Evolutionary conservation across 1,284 basidiomycete genomes (phyloP).

Genomic region (Quambalaria eucalypti): DNA sequence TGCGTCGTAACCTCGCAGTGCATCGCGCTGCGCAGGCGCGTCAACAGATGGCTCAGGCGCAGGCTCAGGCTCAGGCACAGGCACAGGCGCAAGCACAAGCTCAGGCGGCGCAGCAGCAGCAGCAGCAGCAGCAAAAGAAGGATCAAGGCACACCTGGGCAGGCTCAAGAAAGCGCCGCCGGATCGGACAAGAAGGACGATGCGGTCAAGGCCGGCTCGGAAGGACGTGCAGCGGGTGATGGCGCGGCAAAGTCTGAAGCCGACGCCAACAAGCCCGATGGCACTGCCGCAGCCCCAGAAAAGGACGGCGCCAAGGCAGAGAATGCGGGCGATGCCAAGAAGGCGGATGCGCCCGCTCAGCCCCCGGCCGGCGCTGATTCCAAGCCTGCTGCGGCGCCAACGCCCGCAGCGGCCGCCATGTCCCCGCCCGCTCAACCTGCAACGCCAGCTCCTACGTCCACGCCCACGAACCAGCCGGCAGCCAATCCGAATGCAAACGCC

Average conservation of each 20-base stretch:
- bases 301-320: not conserved
- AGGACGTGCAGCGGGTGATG: not conserved
- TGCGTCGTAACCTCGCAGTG: constrained; percentile 14
- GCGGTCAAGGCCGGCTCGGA: not conserved
- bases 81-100: not conserved
- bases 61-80: constrained; percentile 3
- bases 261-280: not conserved
- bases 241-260: not conserved
- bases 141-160: too few species aligned
- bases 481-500: not conserved
- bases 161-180: not conserved
- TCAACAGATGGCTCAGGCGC: constrained; percentile 45
- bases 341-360: not conserved
- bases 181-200: not conserved
- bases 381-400: too few species aligned
- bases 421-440: too few species aligned
- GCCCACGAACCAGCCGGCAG: not conserved
- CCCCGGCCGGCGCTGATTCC: not conserved
- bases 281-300: not conserved
- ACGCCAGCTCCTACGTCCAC: too few species aligned
- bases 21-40: constrained; percentile 48
- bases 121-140: not conserved
- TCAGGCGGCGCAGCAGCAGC: not conserved
- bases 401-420: not conserved
- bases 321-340: not conserved